Evolutionary conservation across 2,329 filamentous ascomycete genomes (phyloP), one percentile per base, ranked within the genome.

Genomic region (Cladophialophora yegresii): DNA sequence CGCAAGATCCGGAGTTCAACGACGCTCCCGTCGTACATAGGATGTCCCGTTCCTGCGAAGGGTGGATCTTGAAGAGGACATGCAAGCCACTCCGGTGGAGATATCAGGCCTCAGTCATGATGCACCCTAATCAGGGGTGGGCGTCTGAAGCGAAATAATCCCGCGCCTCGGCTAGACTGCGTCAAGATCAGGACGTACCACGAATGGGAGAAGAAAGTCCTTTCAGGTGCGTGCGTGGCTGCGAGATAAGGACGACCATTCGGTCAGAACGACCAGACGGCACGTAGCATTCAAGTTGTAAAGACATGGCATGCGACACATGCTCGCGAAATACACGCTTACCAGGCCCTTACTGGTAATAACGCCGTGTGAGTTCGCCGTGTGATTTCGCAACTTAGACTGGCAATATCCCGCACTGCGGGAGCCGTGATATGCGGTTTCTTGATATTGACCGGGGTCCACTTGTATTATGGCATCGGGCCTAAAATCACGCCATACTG

Each of bases 401-500:
- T 26, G 6, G 4, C 6, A 49, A 49, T n/a, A 26, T 12, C 23
- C 45, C 45, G 22, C 51, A 54, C 13, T 32, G 23, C 7, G 32
- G 26, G 51, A 33, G 20, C 26, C 5, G 13, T 33, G n/a, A 33
- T 54, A n/a, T 40, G 13, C 36, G 2, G 13, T 16, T 20, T 13
- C 51, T 33, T 3, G 20, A 49, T 10, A 49, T 10, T 12, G 45
- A 28, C 50, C 23, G 4, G 13, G n/a, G 28, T 54, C 16, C 12
- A 6, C 23, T 1, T 8, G 30, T 36, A 61, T 61, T 49, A 22
- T 61, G 58, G 58, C 33, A 61, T 61, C 40, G 23, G 51, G 26
- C 59, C 66, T 61, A 61, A 51, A 40, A 55, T 58, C 56, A 45
- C 63, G 55, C 54, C 61, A 61, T 59, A 62, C 61, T 23, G 6